Conservation (phyloP, 2,329 filamentous ascomycete genomes). For the Pseudogymnoascus sp. region DNA sequence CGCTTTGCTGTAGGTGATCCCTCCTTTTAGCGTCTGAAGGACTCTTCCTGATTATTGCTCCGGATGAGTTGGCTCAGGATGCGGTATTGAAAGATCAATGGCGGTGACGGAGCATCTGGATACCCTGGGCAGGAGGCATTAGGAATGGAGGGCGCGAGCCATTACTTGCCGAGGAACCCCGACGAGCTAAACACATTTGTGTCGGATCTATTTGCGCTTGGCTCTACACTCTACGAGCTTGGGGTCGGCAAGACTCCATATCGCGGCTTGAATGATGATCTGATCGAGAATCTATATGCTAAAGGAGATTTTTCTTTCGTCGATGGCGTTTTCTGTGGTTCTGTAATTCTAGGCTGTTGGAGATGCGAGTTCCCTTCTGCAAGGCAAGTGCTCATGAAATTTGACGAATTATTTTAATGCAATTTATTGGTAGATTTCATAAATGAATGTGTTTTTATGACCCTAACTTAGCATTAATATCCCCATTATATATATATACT, state of each 20-base stretch:
- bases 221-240: conserved; percentile 2
- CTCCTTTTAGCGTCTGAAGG: too few species aligned
- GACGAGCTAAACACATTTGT: not conserved
- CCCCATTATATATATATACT: too few species aligned
- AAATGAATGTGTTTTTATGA: too few species aligned
- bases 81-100: too few species aligned
- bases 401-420: not conserved
- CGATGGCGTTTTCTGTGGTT: not conserved
- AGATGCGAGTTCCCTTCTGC: not conserved
- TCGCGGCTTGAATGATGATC: not conserved
- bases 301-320: not conserved
- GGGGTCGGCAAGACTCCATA: not conserved
- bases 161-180: not conserved
- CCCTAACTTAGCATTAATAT: too few species aligned
- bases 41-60: too few species aligned
- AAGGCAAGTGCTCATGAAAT: not conserved
- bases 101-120: not conserved
- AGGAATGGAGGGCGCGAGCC: not conserved
- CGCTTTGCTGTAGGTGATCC: too few species aligned
- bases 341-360: not conserved
- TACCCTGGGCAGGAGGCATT: not conserved
- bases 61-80: too few species aligned
- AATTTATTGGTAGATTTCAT: too few species aligned
- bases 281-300: not conserved
- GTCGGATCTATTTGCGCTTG: conserved; percentile 1